phyloP scores from a whole-genome alignment of 2,329 filamentous ascomycete species.

The Aspergillus sp. region DNA sequence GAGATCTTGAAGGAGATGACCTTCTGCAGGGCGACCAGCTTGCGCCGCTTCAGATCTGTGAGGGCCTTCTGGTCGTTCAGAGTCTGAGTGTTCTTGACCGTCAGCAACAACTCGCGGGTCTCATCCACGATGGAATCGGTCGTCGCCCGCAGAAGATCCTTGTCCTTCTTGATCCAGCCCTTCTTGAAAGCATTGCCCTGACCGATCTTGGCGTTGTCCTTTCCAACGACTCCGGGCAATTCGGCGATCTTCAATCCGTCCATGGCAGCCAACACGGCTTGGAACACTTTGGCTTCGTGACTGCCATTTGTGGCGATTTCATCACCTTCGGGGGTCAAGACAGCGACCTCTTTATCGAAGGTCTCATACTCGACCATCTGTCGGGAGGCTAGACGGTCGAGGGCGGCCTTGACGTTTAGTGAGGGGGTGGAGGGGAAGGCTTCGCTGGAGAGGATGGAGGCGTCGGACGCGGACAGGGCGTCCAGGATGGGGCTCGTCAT shows the following conservation, averaged over 20 bases:
- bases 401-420: slow-evolving; percentile 75
- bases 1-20: slow-evolving; percentile 78
- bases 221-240: slow-evolving; percentile 53
- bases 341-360: slow-evolving; percentile 73
- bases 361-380: slow-evolving; percentile 86
- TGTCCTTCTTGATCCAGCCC: slow-evolving; percentile 68
- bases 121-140: slow-evolving; percentile 76
- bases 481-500: slow-evolving; percentile 66
- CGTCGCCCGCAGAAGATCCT: slow-evolving; percentile 55
- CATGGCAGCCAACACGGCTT: slow-evolving; percentile 68
- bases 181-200: slow-evolving; percentile 89
- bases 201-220: slow-evolving; percentile 64
- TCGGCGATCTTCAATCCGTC: slow-evolving; percentile 82
- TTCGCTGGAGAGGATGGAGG: slow-evolving; percentile 66
- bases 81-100: slow-evolving; percentile 69
- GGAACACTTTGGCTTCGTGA: slow-evolving; percentile 80
- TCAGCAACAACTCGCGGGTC: slow-evolving; percentile 73
- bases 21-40: slow-evolving; percentile 82
- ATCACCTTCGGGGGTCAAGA: slow-evolving; percentile 74
- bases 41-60: slow-evolving; percentile 85
- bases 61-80: slow-evolving; percentile 73
- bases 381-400: slow-evolving; percentile 81
- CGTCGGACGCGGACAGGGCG: slow-evolving; percentile 62
- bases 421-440: slow-evolving; percentile 68
- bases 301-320: slow-evolving; percentile 73